Percentiles rank a stretch among this genome's conserved stretches.
phyloP scores from a whole-genome alignment of 139 green algal species.

The Chlamydomonas eustigma region DNA sequence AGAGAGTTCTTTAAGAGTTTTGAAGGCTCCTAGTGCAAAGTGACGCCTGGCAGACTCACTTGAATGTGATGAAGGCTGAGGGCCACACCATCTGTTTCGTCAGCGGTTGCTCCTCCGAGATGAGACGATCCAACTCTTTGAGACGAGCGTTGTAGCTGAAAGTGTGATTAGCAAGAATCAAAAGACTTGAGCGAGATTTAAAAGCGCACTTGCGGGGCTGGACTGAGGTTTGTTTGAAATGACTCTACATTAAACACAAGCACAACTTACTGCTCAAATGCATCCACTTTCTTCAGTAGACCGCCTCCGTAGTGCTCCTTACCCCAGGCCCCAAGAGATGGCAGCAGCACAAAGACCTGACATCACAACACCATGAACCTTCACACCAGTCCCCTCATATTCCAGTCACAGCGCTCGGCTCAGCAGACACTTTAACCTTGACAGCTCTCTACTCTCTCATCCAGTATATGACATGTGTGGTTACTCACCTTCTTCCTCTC shows the following conservation, averaged over 20 bases:
- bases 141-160: constrained; percentile 9
- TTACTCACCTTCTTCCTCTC: constrained; percentile 28
- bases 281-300: constrained; percentile 19
- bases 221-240: too few relatives aligned
- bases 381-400: too few relatives aligned
- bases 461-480: too few relatives aligned
- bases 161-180: too few relatives aligned
- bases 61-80: constrained; percentile 61
- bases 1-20: too few relatives aligned
- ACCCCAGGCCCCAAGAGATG: constrained; percentile 11
- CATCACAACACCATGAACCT: neutral
- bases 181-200: too few relatives aligned
- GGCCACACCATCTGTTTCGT: constrained; percentile 9
- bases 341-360: neutral
- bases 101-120: constrained; percentile 25
- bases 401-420: too few relatives aligned
- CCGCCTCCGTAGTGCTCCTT: constrained; percentile 20
- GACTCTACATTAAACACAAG: too few relatives aligned
- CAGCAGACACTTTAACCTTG: neutral
- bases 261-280: constrained; percentile 22
- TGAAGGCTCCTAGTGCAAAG: too few relatives aligned
- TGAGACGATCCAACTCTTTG: constrained; percentile 14
- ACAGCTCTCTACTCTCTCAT: neutral
- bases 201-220: too few relatives aligned
- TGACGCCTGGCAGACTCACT: too few relatives aligned